Evolutionary conservation across 2,329 filamentous ascomycete genomes (phyloP).

Genomic region (Hymenoscyphus scutula): DNA sequence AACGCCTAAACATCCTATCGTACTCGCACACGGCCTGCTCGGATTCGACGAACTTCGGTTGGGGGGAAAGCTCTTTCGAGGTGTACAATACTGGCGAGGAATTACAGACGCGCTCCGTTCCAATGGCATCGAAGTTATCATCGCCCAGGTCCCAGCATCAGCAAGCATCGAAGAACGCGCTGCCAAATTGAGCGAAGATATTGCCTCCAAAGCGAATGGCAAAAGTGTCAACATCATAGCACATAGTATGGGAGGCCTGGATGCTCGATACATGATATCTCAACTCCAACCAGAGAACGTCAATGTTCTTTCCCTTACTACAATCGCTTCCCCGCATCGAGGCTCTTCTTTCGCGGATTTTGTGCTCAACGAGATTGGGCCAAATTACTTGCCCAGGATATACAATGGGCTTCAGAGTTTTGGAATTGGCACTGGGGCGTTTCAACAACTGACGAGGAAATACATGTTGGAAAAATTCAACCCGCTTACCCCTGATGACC

Average conservation of each 20-base stretch:
- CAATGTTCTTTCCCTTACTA: constrained; percentile 44
- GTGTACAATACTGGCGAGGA: constrained; percentile 63
- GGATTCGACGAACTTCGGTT: constrained; percentile 60
- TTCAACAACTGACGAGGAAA: constrained; percentile 56
- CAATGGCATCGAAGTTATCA: constrained; percentile 55
- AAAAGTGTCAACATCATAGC: constrained; percentile 72
- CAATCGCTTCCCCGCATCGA: constrained; percentile 40
- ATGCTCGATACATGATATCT: constrained; percentile 64
- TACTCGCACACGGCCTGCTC: constrained; percentile 63
- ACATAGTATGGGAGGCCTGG: constrained; percentile 67
- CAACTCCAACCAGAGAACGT: constrained; percentile 46
- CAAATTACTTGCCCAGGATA: constrained; percentile 50
- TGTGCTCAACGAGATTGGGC: constrained; percentile 47
- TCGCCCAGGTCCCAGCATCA: constrained; percentile 59
- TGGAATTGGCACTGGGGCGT: constrained; percentile 58
- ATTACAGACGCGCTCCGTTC: constrained; percentile 56
- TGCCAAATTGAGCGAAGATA: constrained; percentile 53
- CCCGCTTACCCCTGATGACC: constrained; percentile 51
- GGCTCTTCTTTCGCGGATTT: constrained; percentile 52
- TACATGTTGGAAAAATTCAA: constrained; percentile 63
- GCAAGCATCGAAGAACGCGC: constrained; percentile 61
- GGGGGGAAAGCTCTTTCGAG: constrained; percentile 48
- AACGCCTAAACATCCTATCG: constrained; percentile 59
- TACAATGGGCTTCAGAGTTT: constrained; percentile 51
- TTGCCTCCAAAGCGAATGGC: constrained; percentile 45